These are phyloP conservation scores for Stevia rebaudiana DNA, from an alignment of 140 eudicot genomes.

Conservation along the genomic window DNA sequence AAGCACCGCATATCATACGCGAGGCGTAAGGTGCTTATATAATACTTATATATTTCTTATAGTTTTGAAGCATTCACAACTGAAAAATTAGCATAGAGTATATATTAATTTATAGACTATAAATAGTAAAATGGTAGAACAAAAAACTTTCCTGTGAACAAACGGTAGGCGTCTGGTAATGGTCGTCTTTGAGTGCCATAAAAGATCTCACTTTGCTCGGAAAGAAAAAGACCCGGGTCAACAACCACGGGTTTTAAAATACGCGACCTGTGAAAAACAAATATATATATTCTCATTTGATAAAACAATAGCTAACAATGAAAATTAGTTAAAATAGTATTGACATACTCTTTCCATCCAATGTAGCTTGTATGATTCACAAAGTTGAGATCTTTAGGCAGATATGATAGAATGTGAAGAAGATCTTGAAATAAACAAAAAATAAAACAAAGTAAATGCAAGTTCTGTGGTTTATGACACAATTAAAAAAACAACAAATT, in stretches of 20 bases:
- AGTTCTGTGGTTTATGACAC: not conserved
- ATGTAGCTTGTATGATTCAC: constrained; percentile 93
- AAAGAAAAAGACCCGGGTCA: constrained; percentile 78
- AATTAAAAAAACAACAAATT: constrained; percentile 12
- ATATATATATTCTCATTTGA: not conserved
- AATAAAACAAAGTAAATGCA: not conserved
- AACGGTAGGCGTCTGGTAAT: constrained; percentile 74
- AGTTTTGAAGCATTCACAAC: too few species aligned
- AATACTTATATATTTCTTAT: too few species aligned
- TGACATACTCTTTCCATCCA: constrained; percentile 94
- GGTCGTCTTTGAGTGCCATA: constrained; percentile 75
- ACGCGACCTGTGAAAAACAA: constrained; percentile 43
- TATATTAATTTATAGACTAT: not conserved
- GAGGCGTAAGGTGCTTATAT: too few species aligned
- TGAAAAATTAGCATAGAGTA: not conserved
- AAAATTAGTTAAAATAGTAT: constrained; percentile 5
- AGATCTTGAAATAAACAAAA: constrained; percentile 62
- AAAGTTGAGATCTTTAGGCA: constrained; percentile 89
- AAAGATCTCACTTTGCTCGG: constrained; percentile 57
- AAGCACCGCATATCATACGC: too few species aligned
- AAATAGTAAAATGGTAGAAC: constrained; percentile 17
- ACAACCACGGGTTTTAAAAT: constrained; percentile 80
- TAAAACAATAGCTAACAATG: not conserved
- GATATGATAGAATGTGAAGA: constrained; percentile 78
- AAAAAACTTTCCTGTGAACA: constrained; percentile 65